Evolutionary conservation across 2,329 filamentous ascomycete species (phyloP).

Genomic region (Aspergillus felis): DNA sequence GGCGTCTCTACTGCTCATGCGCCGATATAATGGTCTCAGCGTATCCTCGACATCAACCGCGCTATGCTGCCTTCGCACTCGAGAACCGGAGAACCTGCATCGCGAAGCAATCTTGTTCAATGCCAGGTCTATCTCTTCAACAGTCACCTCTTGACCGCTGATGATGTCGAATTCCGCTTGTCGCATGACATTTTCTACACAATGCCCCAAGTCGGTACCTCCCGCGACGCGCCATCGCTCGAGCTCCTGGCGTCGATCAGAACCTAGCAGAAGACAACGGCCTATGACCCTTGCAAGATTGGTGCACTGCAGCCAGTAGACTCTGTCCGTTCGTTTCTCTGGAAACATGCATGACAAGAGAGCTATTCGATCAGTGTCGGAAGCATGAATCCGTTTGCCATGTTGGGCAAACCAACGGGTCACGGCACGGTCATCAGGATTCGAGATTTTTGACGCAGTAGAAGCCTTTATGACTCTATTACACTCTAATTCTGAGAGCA

Average conservation of each 20-base stretch:
- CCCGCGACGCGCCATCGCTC: slow-evolving; percentile 58
- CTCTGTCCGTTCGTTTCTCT: slow-evolving; percentile 70
- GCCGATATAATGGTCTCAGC: slow-evolving; percentile 56
- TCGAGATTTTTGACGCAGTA: slow-evolving; percentile 23
- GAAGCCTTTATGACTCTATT: slow-evolving; percentile 37
- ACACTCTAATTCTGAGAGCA: slow-evolving; percentile 65
- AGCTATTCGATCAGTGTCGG: slow-evolving; percentile 57
- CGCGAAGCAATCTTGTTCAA: slow-evolving; percentile 65
- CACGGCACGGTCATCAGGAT: slow-evolving; percentile 46
- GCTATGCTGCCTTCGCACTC: slow-evolving; percentile 46
- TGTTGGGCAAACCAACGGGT: slow-evolving; percentile 67
- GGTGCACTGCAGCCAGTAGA: slow-evolving; percentile 64
- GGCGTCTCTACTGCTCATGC: slow-evolving; percentile 63
- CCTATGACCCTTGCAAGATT: slow-evolving; percentile 65
- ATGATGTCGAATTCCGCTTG: slow-evolving; percentile 50
- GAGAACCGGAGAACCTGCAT: slow-evolving; percentile 66
- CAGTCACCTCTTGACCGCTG: slow-evolving; percentile 49
- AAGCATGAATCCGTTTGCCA: slow-evolving; percentile 53
- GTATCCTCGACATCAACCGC: slow-evolving; percentile 42
- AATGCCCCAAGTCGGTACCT: slow-evolving; percentile 66
- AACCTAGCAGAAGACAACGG: slow-evolving; percentile 62
- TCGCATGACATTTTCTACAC: slow-evolving; percentile 61
- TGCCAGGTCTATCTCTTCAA: slow-evolving; percentile 68
- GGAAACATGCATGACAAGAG: slow-evolving; percentile 74
- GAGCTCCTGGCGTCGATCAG: slow-evolving; percentile 59